Conservation (phyloP, 805 yeast species). For the Schwanniomyces yamadae region DNA sequence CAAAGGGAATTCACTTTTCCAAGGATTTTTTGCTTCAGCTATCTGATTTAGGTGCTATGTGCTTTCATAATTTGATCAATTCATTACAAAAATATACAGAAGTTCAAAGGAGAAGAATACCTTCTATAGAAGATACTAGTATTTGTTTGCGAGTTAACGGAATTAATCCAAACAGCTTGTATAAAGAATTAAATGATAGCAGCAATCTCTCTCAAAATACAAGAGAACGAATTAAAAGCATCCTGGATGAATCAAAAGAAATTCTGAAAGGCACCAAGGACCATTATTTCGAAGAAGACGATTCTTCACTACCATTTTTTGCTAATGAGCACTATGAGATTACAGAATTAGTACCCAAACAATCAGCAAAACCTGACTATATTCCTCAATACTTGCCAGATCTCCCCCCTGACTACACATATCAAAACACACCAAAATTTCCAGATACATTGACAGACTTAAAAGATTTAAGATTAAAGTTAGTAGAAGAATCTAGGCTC, state of each 20-base stretch:
- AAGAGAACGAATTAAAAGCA: slow-evolving; percentile 7
- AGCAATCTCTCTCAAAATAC: slow-evolving; percentile 12
- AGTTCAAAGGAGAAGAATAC: slow-evolving; percentile 58
- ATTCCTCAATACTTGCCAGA: slow-evolving; percentile 81
- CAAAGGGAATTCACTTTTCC: slow-evolving; percentile 20
- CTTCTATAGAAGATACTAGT: slow-evolving; percentile 51
- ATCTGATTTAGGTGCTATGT: slow-evolving; percentile 26
- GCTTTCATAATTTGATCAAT: slow-evolving; percentile 35
- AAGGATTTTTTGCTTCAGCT: slow-evolving; percentile 29
- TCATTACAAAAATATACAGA: slow-evolving; percentile 52
- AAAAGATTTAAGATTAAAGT: slow-evolving; percentile 61
- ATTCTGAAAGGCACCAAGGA: slow-evolving; percentile 5
- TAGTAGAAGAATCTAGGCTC: slow-evolving; percentile 76
- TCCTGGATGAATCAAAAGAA: slow-evolving; percentile 12
- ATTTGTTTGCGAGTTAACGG: slow-evolving; percentile 44
- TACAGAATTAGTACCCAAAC: slow-evolving; percentile 57
- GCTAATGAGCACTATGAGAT: slow-evolving; percentile 51
- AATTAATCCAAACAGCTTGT: slow-evolving; percentile 39
- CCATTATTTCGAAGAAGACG: slow-evolving; percentile 19
- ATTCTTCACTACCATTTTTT: slow-evolving; percentile 53
- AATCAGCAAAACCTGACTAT: slow-evolving; percentile 34
- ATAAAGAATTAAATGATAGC: slow-evolving; percentile 29
- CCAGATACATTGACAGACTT: slow-evolving; percentile 66
- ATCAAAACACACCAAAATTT: slow-evolving; percentile 70
- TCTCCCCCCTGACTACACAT: slow-evolving; percentile 93